A percentile compares a stretch with the other conserved stretches of the same genome.
Evolutionary conservation across 306 rosid genomes (phyloP).

Genomic region (Prosopis cineraria): DNA sequence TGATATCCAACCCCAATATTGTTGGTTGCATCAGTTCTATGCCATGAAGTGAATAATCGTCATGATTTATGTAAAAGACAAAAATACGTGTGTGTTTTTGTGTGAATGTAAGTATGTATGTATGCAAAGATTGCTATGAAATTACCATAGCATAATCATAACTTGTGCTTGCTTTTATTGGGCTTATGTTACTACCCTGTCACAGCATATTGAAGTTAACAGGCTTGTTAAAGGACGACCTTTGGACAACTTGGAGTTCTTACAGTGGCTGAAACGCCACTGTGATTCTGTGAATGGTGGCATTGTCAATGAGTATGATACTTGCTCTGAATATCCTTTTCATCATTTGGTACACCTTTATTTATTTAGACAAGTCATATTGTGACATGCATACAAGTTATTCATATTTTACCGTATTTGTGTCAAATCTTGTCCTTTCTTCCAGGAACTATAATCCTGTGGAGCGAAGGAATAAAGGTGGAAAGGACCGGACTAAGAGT

Average conservation of each 20-base stretch:
- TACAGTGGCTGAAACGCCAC: constrained; percentile 97
- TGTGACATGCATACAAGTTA: constrained; percentile 12
- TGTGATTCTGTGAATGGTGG: constrained; percentile 95
- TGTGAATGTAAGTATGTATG: too few species aligned
- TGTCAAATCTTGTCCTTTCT: constrained; percentile 8
- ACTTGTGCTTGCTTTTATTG: constrained; percentile 23
- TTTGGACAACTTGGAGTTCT: constrained; percentile 92
- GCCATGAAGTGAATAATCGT: constrained; percentile 10
- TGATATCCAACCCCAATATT: constrained; percentile 18
- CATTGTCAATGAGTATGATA: constrained; percentile 72
- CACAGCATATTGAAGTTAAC: constrained; percentile 90
- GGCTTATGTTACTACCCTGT: constrained; percentile 21
- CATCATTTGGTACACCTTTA: constrained; percentile 1
- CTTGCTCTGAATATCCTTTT: constrained; percentile 25
- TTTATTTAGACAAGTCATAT: constrained; percentile 1
- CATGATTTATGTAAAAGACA: neutral
- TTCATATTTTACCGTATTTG: neutral
- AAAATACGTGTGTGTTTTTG: too few species aligned
- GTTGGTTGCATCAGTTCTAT: constrained; percentile 20
- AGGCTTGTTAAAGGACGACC: constrained; percentile 98
- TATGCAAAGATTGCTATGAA: constrained; percentile 4
- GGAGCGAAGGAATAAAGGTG: constrained; percentile 85
- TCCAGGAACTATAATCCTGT: constrained; percentile 90
- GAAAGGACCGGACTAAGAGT: constrained; percentile 68
- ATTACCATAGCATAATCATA: constrained; percentile 6